phyloP scores from a whole-genome alignment of 306 rosid genomes.

The Senna tora region DNA sequence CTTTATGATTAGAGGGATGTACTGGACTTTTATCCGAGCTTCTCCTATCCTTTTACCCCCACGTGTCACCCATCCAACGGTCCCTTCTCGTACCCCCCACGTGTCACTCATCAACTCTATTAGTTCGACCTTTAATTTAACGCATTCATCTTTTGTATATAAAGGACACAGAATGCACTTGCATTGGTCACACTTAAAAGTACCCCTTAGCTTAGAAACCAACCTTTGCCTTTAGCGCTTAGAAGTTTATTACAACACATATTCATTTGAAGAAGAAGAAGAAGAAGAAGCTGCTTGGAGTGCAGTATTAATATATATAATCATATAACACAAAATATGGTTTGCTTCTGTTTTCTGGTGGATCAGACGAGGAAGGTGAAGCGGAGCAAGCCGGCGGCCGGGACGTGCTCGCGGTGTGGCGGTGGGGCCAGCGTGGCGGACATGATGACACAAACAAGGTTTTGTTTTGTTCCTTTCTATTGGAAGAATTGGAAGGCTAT shows the following conservation, averaged over 20 bases:
- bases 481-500: slow-evolving; percentile 74
- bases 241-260: too few relatives aligned
- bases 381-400: slow-evolving; percentile 78
- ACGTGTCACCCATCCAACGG: slow-evolving; percentile 42
- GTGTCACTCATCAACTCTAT: slow-evolving; percentile 13
- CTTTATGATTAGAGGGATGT: too few relatives aligned
- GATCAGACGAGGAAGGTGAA: slow-evolving; percentile 62
- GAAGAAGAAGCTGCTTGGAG: too few relatives aligned
- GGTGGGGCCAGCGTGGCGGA: slow-evolving; percentile 80
- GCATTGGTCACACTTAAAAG: too few relatives aligned
- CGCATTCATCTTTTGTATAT: neutral
- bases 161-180: neutral
- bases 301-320: too few relatives aligned
- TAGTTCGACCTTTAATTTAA: slow-evolving; percentile 4
- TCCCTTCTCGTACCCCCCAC: neutral
- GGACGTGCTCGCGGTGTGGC: slow-evolving; percentile 77
- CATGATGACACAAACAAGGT: slow-evolving; percentile 65
- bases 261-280: too few relatives aligned
- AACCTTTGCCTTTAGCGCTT: too few relatives aligned
- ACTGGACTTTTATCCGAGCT: too few relatives aligned
- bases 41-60: neutral
- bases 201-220: too few relatives aligned
- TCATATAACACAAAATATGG: slow-evolving; percentile 38
- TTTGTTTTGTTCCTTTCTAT: slow-evolving; percentile 66
- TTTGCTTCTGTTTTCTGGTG: slow-evolving; percentile 77